A percentile compares a stretch with the other conserved stretches of the same genome.
Evolutionary conservation across 495 filamentous ascomycete species (phyloP).

Genomic region (Articulospora tetracladia): DNA sequence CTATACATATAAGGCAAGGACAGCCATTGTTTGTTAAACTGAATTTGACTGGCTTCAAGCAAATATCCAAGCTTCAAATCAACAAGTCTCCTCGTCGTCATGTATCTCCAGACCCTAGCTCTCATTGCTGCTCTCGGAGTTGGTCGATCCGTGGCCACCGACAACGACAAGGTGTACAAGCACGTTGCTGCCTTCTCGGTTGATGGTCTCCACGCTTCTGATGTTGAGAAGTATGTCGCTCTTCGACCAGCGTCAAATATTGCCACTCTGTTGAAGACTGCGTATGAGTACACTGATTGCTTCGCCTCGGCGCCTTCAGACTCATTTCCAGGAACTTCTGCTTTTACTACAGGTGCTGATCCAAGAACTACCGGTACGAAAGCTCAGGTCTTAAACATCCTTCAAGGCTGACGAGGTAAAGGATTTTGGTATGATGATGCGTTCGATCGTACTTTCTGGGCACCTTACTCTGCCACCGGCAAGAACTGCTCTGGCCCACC

Average conservation of each 20-base stretch:
- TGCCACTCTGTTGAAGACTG: constrained; percentile 25
- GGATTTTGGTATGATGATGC: constrained; percentile 35
- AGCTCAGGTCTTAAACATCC: background rate
- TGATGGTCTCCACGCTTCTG: constrained; percentile 27
- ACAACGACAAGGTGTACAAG: constrained; percentile 25
- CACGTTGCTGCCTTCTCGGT: constrained; percentile 28
- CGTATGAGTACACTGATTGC: constrained; percentile 30
- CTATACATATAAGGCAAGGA: background rate
- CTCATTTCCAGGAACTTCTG: constrained; percentile 31
- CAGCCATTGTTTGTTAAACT: background rate
- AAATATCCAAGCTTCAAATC: background rate
- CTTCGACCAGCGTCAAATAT: constrained; percentile 27
- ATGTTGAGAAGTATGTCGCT: constrained; percentile 28
- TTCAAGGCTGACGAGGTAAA: background rate
- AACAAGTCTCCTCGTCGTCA: background rate
- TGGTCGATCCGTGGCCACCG: background rate
- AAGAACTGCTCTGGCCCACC: constrained; percentile 28
- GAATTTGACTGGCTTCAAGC: background rate
- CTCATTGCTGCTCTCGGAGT: background rate
- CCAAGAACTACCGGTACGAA: constrained; percentile 28
- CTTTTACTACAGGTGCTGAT: constrained; percentile 19
- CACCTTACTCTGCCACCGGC: constrained; percentile 15
- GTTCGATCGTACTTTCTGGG: constrained; percentile 28
- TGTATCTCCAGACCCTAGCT: constrained; percentile 7
- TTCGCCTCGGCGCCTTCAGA: constrained; percentile 30